Evolutionary conservation across 2,329 filamentous ascomycete species (phyloP), one percentile per base, ranked within the genome.

Genomic region (Dryadomyces quercivorus): DNA sequence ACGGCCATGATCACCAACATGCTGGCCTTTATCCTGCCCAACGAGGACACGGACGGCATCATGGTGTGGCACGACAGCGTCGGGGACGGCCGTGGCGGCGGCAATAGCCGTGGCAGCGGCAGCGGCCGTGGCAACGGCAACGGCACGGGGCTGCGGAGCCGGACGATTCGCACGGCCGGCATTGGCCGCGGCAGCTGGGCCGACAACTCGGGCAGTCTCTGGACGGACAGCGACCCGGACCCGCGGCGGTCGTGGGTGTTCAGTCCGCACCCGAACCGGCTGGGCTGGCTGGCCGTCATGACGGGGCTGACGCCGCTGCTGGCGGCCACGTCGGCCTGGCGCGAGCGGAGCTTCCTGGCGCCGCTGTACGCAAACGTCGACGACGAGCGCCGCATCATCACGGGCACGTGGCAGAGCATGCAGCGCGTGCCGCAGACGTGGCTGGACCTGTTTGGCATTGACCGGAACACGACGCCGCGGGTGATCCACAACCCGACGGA

Each of bases 1-100:
- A 61, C 60, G 2, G 59, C 60, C 46, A 59, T 61, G 57, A 51
- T 62, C 20, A 57, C 61, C 49, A 63, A 61, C 57, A 55, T 60
- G 56, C 54, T 63, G 31, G 36, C 60, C 38, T 62, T 62, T 48
- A 51, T 57, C 13, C 51, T 63, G 51, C 61, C 61, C 5, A 21
- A 53, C 2, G 60, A 62, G 20, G 55, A 56, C 16, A 50, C 49
- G 21, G 58, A 58, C 40, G 9, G 38, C 12, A 36, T 31, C 22
- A 48, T 50, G 20, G 53, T 48, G 9, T 53, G 55, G 55, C 36
- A 53, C 43, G 49, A 50, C 13, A 20, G n/a, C n/a, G 10, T 31
- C 7, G 46, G 7, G 46, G 4, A 16, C 26, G 16, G 31, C 7
- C 10, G 18, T 22, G 50, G 38, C n/a, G 26, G n/a, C n/a, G n/a